Evolutionary conservation across 2,329 filamentous ascomycete species (phyloP), one percentile per base, ranked within the genome.

Genomic region (Elsinoe arachidis): DNA sequence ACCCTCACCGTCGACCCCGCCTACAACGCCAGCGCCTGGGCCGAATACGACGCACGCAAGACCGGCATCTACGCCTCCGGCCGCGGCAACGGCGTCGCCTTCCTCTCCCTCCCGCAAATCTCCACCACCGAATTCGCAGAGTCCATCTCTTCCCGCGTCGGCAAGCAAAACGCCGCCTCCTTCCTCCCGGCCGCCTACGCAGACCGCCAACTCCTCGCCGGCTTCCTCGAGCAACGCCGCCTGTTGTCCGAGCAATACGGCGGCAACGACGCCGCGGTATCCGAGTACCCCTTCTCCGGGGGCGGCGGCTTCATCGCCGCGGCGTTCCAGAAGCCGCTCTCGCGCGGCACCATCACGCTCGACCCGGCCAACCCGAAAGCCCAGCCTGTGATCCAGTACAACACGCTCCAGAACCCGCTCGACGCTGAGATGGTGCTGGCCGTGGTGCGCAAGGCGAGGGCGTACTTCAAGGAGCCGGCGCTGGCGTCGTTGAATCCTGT

Each of bases 331-430:
- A 70, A 71, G 55, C 72, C 61, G 1, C 64, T 73, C 12, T 66
- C 63, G 21, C 70, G 72, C 39, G 73, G 72, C 19, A 70, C 68
- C 14, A 65, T 74, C 54, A 69, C 65, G 2, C 62, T 73, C 52
- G 65, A 73, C 59, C 66, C 69, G 1, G 64, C 64, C 9, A 64
- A 73, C 58, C 70, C 69, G 2, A 59, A 62, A 14, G 64, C 61
- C 2, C 61, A 59, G 2, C 71, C 71, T 1, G 47, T 72, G 5
- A 63, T 73, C 6, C 61, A 70, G 35, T 71, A 64, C 58, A 68
- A 68, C 55, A 64, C 70, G 1, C 61, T 71, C 14, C 62, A 67
- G 30, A 71, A 73, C 58, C 71, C 70, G 0, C 59, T 70, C 10
- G 73, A 76, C 56, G 60, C 64, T 5, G 61, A 64, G n/a, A 63